Base-by-base conservation (phyloP, 2,329 filamentous ascomycete species). In the Tolypocladium tropicale region DNA sequence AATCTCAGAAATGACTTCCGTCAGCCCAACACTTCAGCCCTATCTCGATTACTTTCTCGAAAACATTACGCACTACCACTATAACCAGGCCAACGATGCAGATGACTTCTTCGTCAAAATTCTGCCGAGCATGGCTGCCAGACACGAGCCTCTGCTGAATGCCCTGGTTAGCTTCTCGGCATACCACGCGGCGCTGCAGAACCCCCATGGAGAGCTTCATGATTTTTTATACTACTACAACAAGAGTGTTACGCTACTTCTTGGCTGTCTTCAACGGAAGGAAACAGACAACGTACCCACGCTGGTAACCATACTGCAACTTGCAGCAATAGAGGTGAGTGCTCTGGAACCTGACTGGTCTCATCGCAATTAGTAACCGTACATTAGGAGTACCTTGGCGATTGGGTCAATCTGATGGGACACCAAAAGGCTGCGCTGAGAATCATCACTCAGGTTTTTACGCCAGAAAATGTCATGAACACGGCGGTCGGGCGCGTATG, bases 161-260 rank as follows among this genome's bases (percentile, higher is more conserved):
- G 91, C 92, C 0, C 74, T 96, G 5, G 88, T 92, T 11, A 90
- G 88, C 0, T 97, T 96, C 68, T 81, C 93, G 12, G 89, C 92
- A 0, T 97, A 96, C 65, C 90, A 95, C 62, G 81, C 87, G 61
- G 88, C 88, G 2, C 70, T 96, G 52, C 78, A 80, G 41, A 83
- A 86, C 52, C 82, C 86, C 1, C 76, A 85, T 52, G 89, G 88
- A 25, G 85, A 85, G 61, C 84, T 97, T 30, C 81, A 88, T 58
- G 85, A 88, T 54, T 97, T 97, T 63, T 76, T 97, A 32, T 82
- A 85, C 57, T 96, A 95, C 66, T 96, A 97, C 74, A 92, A 96
- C 70, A 87, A 84, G 67, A 92, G 93, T 11, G 87, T 99, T 32
- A 86, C 82, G 1, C 74, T 90, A 30, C 78, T 99, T 21, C 78